Evolutionary conservation across 345 rosid genomes (phyloP).

Genomic region (Brassica incana): DNA sequence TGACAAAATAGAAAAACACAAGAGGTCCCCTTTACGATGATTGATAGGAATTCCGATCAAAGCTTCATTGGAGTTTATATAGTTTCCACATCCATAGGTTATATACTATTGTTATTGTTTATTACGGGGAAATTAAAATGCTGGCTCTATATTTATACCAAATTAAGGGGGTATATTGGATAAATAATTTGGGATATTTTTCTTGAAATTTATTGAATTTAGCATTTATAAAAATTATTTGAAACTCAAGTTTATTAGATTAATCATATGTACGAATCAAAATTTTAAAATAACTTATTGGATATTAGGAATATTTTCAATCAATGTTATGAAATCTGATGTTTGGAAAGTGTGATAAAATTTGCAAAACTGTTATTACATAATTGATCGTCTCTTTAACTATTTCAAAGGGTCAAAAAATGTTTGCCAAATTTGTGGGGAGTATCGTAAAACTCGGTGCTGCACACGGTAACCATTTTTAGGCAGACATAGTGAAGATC

Average conservation of each 20-base stretch:
- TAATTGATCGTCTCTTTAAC: conserved; percentile 12
- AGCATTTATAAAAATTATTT: neutral
- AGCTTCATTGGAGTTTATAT: neutral
- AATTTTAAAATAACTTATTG: neutral
- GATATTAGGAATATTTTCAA: neutral
- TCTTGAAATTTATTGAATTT: neutral
- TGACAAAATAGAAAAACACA: neutral
- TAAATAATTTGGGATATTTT: neutral
- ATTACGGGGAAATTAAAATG: neutral
- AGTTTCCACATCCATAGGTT: neutral
- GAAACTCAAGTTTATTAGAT: neutral
- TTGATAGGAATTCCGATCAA: conserved; percentile 6
- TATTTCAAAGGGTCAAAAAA: conserved; percentile 23
- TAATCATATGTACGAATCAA: neutral
- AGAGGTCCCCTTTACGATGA: conserved; percentile 5
- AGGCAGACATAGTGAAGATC: conserved; percentile 35
- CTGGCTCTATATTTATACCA: neutral
- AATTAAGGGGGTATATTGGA: neutral
- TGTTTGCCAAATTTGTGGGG: conserved; percentile 19
- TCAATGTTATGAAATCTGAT: neutral
- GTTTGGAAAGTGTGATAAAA: neutral
- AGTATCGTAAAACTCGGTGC: conserved; percentile 18
- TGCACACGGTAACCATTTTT: conserved; percentile 29
- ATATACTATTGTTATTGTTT: neutral
- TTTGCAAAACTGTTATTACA: neutral